Evolutionary conservation across 2,329 filamentous ascomycete genomes (phyloP).

Genomic region (Phoma herbarum): DNA sequence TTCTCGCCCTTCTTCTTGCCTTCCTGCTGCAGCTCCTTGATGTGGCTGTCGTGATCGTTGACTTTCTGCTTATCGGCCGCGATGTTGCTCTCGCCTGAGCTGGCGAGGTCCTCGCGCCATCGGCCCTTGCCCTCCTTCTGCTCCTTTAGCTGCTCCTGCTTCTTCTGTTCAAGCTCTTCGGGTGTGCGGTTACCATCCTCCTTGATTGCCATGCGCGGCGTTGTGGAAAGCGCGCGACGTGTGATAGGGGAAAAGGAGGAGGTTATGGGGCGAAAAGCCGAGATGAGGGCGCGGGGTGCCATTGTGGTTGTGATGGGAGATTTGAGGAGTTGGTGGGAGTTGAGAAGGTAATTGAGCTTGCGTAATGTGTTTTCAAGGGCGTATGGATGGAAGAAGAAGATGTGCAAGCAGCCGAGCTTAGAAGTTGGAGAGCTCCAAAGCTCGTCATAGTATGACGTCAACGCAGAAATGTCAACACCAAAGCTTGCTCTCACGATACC

Average conservation of each 20-base stretch:
- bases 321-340: neutral
- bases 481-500: constrained; percentile 7
- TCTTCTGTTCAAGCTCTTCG: constrained; percentile 54
- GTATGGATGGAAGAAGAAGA: constrained; percentile 1
- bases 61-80: constrained; percentile 56
- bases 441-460: constrained; percentile 21
- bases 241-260: constrained; percentile 18
- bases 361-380: neutral
- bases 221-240: constrained; percentile 43
- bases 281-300: constrained; percentile 28
- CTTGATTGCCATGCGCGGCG: constrained; percentile 48
- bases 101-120: constrained; percentile 56
- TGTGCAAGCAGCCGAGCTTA: constrained; percentile 1
- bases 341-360: neutral
- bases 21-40: constrained; percentile 57
- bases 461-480: constrained; percentile 9
- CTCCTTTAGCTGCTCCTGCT: constrained; percentile 56
- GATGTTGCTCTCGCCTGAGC: constrained; percentile 52
- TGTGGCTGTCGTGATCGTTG: constrained; percentile 54
- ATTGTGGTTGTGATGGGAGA: constrained; percentile 18
- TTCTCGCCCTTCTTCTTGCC: constrained; percentile 53
- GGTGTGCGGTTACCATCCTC: constrained; percentile 52
- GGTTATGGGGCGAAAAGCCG: constrained; percentile 22
- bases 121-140: constrained; percentile 54
- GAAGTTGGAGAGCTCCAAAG: constrained; percentile 2